phyloP scores from a whole-genome alignment of 768 basidiomycete species.

The Heimioporus sp. region DNA sequence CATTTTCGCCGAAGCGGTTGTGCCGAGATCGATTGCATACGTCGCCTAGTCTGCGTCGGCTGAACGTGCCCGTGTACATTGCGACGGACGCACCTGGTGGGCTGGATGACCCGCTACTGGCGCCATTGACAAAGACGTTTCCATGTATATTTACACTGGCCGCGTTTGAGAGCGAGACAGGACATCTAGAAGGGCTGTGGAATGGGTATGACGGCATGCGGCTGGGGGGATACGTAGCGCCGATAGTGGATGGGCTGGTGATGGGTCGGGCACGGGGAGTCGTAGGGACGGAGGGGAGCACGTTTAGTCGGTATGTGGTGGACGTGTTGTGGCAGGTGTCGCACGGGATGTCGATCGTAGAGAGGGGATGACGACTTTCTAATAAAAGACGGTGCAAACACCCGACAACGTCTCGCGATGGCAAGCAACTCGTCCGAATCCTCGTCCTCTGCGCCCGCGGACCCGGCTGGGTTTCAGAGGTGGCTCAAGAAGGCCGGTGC shows the following conservation, averaged over 20 bases:
- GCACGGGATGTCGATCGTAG: constrained; percentile 50
- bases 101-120: constrained; percentile 40
- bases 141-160: constrained; percentile 61
- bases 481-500: constrained; percentile 50
- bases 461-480: constrained; percentile 39
- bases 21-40: constrained; percentile 45
- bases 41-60: constrained; percentile 25
- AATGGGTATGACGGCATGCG: constrained; percentile 49
- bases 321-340: constrained; percentile 66
- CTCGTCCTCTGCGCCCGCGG: constrained; percentile 18
- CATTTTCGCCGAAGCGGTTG: constrained; percentile 6
- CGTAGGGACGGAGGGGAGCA: constrained; percentile 71
- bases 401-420: constrained; percentile 27
- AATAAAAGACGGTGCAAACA: constrained; percentile 10
- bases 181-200: constrained; percentile 32
- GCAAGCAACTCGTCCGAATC: constrained; percentile 18
- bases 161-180: constrained; percentile 42
- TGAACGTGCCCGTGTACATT: constrained; percentile 64
- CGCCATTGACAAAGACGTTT: constrained; percentile 49
- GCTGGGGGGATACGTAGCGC: constrained; percentile 48
- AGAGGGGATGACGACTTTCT: constrained; percentile 34
- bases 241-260: constrained; percentile 73
- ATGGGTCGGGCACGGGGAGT: constrained; percentile 54
- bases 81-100: constrained; percentile 57
- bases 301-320: constrained; percentile 67